phyloP scores from a whole-genome alignment of 2,329 filamentous ascomycete genomes.

The Biscogniauxia marginata region DNA sequence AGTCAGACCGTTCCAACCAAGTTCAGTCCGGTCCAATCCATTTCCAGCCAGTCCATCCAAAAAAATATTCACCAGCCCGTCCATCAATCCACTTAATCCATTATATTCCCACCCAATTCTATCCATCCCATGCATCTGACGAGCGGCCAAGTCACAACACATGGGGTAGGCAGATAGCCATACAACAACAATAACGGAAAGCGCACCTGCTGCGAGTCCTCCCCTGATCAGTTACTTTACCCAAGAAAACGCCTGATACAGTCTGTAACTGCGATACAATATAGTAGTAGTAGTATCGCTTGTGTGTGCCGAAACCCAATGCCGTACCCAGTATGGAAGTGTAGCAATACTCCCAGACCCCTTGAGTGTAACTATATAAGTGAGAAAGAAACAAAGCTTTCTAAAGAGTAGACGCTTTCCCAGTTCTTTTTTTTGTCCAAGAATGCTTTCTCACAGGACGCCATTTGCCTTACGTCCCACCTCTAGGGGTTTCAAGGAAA shows the following conservation, averaged over 20 bases:
- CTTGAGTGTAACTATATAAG: not conserved
- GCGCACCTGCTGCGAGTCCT: not conserved
- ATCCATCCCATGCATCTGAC: not conserved
- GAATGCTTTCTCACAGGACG: not conserved
- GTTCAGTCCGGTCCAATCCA: not conserved
- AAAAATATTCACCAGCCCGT: not conserved
- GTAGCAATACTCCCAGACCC: not conserved
- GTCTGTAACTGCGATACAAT: not conserved
- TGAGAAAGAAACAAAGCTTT: not conserved
- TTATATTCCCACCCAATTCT: not conserved
- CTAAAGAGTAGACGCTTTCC: not conserved
- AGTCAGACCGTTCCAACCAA: not conserved
- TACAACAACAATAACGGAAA: not conserved
- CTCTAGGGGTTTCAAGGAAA: slow-evolving; percentile 7
- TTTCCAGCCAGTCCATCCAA: not conserved
- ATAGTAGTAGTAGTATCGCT: not conserved
- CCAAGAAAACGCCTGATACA: not conserved
- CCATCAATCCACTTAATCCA: not conserved
- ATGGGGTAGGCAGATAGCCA: not conserved
- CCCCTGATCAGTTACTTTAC: not conserved
- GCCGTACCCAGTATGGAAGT: not conserved
- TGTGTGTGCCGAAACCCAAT: not conserved
- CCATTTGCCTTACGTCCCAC: not conserved
- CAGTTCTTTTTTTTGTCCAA: not conserved
- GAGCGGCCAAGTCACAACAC: not conserved